Evolutionary conservation across 352 stramenopile genomes (phyloP).

Genomic region (Pythium phragmitis): DNA sequence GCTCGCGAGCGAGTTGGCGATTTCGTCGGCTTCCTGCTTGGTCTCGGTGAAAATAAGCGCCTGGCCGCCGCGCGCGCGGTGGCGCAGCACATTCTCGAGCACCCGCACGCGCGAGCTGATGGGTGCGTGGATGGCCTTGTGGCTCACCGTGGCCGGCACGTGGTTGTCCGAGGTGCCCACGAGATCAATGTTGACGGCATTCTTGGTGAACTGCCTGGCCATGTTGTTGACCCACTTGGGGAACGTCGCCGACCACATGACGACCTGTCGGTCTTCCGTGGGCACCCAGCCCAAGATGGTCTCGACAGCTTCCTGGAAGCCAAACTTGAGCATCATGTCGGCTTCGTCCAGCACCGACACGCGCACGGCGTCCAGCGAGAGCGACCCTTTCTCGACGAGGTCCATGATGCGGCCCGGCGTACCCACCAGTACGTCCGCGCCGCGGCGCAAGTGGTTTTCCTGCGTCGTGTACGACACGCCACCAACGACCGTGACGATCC

Average conservation of each 20-base stretch:
- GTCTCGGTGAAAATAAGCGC: slow-evolving; percentile 98
- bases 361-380: slow-evolving; percentile 89
- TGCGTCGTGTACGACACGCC: slow-evolving; percentile 93
- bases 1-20: slow-evolving; percentile 84
- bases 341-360: slow-evolving; percentile 95
- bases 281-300: slow-evolving; percentile 89
- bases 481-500: slow-evolving; percentile 91
- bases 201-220: slow-evolving; percentile 90
- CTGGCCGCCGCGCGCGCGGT: slow-evolving; percentile 66
- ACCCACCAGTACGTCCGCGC: slow-evolving; percentile 94
- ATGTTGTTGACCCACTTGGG: slow-evolving; percentile 95
- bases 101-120: slow-evolving; percentile 60
- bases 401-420: slow-evolving; percentile 97
- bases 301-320: slow-evolving; percentile 97
- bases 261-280: slow-evolving; percentile 72
- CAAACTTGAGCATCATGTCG: slow-evolving; percentile 99
- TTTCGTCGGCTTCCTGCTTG: slow-evolving; percentile 95
- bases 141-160: slow-evolving; percentile 83
- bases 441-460: slow-evolving; percentile 87
- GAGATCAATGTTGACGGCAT: slow-evolving; percentile 94
- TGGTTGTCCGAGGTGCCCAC: slow-evolving; percentile 88
- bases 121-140: slow-evolving; percentile 92
- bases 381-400: slow-evolving; percentile 91
- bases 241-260: slow-evolving; percentile 97
- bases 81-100: slow-evolving; percentile 66